Evolutionary conservation across 306 rosid species (phyloP), one percentile per base, ranked within the genome.

Genomic region (Lablab purpureus): DNA sequence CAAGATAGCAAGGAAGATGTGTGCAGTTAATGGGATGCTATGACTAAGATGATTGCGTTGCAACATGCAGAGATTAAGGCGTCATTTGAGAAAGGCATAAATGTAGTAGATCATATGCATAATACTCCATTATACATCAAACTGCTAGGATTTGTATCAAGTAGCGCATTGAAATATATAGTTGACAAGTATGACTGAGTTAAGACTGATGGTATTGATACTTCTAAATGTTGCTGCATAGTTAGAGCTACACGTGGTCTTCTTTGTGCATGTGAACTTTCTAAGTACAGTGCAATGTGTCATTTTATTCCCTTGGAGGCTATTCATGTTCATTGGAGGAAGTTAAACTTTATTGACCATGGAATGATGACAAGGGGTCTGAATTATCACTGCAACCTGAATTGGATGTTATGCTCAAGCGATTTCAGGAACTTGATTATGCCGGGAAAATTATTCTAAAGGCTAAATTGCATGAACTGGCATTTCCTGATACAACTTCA

Each of bases 1-100:
- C 71, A 34, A 10, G 49, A 36, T 65, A 10, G 3, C 9, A 36
- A 17, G 27, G 30, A 9, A 2, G n/a, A 65, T 9, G 17, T 65
- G 49, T 11, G 49, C 18, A 65, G 49, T 9, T 65, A 18, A 36
- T 65, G 71, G 71, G 49, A 65, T 65, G 69, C 46, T n/a, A 30
- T 63, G 69, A 63, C n/a, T 12, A 10, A 37, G 4, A 65, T 36
- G 71, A 65, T 65, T 18, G n/a, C 6, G 18, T 65, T 65, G 28
- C 49, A 65, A 18, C 71, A 34, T n/a, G 18, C 9, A 1, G 49
- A 37, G 23, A 65, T 65, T 32, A 37, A 65, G 27, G 4, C 9
- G 1, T 65, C 71, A 18, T 65, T 65, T 4, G 49, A 65, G 43
- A 65, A 65, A 65, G 36, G 49, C 49, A 10, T 10, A 65, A 37